A percentile compares a stretch with the other conserved stretches of the same genome.
phyloP scores from a whole-genome alignment of 2,329 filamentous ascomycete genomes.

The Xenosphaeropsis pyriputrescens region DNA sequence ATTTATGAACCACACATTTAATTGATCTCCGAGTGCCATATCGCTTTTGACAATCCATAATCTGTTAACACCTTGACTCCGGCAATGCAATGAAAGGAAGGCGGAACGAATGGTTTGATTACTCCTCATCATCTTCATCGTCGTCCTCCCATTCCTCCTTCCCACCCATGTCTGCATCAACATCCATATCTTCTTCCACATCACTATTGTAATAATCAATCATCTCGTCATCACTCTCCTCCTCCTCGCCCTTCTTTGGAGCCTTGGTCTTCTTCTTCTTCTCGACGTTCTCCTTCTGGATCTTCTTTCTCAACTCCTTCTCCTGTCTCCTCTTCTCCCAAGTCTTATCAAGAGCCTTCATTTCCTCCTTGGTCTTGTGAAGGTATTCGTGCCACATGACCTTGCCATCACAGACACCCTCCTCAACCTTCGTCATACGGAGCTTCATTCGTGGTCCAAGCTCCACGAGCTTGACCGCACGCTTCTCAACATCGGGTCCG shows the following conservation, averaged over 20 bases:
- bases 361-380: conserved; percentile 66
- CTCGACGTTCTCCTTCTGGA: conserved; percentile 84
- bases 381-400: conserved; percentile 98
- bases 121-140: neutral
- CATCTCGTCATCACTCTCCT: conserved; percentile 32
- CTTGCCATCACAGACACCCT: conserved; percentile 78
- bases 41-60: neutral
- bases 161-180: conserved; percentile 18
- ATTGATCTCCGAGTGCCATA: neutral
- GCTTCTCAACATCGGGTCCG: conserved; percentile 41
- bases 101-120: neutral
- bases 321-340: conserved; percentile 69
- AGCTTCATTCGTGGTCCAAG: conserved; percentile 81
- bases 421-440: conserved; percentile 88
- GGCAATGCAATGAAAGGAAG: too few species aligned
- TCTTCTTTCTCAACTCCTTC: conserved; percentile 67
- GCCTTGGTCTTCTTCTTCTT: conserved; percentile 55
- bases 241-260: conserved; percentile 21
- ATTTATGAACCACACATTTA: neutral
- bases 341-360: conserved; percentile 62
- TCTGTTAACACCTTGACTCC: neutral
- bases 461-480: conserved; percentile 84
- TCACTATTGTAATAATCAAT: conserved; percentile 24
- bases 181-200: conserved; percentile 15
- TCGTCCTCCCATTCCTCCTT: conserved; percentile 7